Evolutionary conservation across 1,139 yeast species (phyloP).

Genomic region (Kodamaea arcana): DNA sequence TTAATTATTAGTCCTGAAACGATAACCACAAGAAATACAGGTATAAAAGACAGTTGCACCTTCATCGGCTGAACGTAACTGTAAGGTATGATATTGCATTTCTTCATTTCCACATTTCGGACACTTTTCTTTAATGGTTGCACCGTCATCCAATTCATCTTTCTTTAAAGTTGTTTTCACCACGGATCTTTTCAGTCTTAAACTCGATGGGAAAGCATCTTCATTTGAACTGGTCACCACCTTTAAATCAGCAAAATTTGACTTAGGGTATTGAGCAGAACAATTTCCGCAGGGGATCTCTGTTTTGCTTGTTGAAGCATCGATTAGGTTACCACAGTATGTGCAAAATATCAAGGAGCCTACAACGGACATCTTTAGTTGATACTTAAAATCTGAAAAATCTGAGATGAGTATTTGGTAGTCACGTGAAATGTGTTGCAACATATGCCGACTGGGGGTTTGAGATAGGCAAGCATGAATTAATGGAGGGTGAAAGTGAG

Average conservation of each 20-base stretch:
- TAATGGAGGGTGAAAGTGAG: background rate
- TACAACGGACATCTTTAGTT: slow-evolving; percentile 76
- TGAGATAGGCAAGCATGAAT: too few relatives aligned
- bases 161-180: slow-evolving; percentile 80
- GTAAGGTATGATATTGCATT: slow-evolving; percentile 96
- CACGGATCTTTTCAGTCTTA: slow-evolving; percentile 77
- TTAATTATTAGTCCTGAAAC: slow-evolving; percentile 87
- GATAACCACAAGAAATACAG: slow-evolving; percentile 87
- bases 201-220: slow-evolving; percentile 88
- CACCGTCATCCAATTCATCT: slow-evolving; percentile 87
- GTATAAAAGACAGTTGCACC: slow-evolving; percentile 97
- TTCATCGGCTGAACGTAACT: slow-evolving; percentile 96
- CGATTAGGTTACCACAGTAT: slow-evolving; percentile 89
- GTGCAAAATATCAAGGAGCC: slow-evolving; percentile 92
- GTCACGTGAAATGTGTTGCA: slow-evolving; percentile 2
- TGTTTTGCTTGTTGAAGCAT: slow-evolving; percentile 51
- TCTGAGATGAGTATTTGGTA: slow-evolving; percentile 2
- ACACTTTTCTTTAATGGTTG: slow-evolving; percentile 93
- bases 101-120: slow-evolving; percentile 97
- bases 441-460: too few relatives aligned
- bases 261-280: slow-evolving; percentile 50
- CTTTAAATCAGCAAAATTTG: slow-evolving; percentile 68
- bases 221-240: slow-evolving; percentile 83
- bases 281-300: slow-evolving; percentile 68
- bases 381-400: background rate